phyloP scores from a whole-genome alignment of 2,329 filamentous ascomycete genomes.

The Fusarium annulatum region DNA sequence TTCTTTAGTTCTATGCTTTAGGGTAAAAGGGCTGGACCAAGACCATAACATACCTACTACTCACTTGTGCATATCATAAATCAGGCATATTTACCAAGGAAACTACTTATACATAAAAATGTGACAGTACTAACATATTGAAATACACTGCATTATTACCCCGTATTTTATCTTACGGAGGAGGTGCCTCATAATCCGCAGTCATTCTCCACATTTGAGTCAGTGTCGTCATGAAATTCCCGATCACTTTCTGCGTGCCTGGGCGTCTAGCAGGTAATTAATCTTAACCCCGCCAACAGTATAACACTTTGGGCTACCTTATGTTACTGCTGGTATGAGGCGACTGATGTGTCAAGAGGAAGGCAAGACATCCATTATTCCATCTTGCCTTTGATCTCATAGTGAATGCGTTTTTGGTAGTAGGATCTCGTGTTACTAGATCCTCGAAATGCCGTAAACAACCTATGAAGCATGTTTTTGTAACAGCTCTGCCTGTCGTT shows the following conservation, averaged over 20 bases:
- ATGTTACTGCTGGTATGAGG: neutral
- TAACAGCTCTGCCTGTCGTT: neutral
- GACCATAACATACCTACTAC: neutral
- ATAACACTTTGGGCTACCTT: neutral
- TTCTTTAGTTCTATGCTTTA: neutral
- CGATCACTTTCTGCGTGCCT: neutral
- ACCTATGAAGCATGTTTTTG: neutral
- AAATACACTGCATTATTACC: neutral
- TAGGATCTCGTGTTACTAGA: neutral
- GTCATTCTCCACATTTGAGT: constrained; percentile 16
- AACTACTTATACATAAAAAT: neutral
- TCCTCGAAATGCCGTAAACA: neutral
- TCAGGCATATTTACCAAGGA: neutral
- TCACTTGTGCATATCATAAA: neutral
- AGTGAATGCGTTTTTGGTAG: no score
- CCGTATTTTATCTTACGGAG: no score
- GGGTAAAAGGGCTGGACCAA: neutral
- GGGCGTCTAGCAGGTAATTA: neutral
- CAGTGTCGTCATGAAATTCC: constrained; percentile 25
- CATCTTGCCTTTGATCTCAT: neutral
- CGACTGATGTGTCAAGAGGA: constrained; percentile 5
- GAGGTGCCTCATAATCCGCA: neutral
- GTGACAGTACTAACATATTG: neutral
- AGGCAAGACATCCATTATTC: neutral
- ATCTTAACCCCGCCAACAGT: constrained; percentile 25